Evolutionary conservation across 495 filamentous ascomycete species (phyloP), one percentile per base, ranked within the genome.

Genomic region (Chaetomium tenue): DNA sequence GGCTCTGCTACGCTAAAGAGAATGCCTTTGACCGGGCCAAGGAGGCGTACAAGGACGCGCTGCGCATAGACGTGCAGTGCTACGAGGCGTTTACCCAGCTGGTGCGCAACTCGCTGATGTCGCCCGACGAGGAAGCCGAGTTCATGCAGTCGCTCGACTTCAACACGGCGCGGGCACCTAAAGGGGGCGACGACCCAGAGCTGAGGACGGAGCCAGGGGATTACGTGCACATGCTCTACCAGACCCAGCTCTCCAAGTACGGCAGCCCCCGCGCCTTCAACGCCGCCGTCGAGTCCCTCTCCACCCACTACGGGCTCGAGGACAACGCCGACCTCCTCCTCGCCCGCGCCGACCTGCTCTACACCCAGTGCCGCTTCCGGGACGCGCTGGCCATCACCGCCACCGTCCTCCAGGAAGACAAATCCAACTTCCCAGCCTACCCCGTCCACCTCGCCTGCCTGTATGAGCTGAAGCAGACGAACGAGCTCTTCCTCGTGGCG

Each of bases 31-130:
- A 99, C 71, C 88, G 93, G 28, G 94, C 94, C 42, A 96, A 96
- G 70, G 92, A 97, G 70, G 97, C 95, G 77, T 99, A 97, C 81
- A 97, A 96, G 78, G 91, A 95, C 69, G 94, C 94, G 8, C 91
- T 98, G 48, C 83, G 90, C 54, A 97, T 99, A 71, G 95, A 99
- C 73, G 92, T 98, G 7, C 93, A 97, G 73, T 99, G 94, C 75
- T 98, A 95, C 71, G 94, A 99, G 73, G 94, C 94, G 3, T 98
- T 98, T 71, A 93, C 96, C 63, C 92, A 97, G 75, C 83, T 99
- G 56, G 97, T 97, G 89, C 92, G 93, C 79, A 98, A 98, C 75
- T 89, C 88, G 22, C 84, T 98, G 28, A 95, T 99, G 91, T 92
- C 93, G n/a, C 93, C 95, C 2, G 88, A 92, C 46, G 95, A 99